phyloP scores from a whole-genome alignment of 164 flowering plant species.

The Magnolia officinalis region DNA sequence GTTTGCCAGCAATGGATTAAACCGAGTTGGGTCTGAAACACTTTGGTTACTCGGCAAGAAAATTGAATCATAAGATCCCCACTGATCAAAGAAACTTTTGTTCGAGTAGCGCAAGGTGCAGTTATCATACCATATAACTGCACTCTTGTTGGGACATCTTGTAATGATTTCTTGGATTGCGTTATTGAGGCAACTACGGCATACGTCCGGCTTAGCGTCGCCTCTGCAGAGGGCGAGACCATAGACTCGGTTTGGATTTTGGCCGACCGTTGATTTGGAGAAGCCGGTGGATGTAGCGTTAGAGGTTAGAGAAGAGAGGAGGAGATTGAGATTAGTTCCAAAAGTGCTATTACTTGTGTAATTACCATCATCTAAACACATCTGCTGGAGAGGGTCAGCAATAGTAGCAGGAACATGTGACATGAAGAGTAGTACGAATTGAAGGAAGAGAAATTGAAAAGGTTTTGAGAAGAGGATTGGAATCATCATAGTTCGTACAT shows the following conservation, averaged over 20 bases:
- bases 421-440: background rate
- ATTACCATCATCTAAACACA: background rate
- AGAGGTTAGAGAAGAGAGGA: constrained; percentile 15
- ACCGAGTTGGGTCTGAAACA: background rate
- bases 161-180: background rate
- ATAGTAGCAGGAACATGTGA: background rate
- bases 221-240: constrained; percentile 23
- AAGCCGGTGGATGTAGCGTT: constrained; percentile 16
- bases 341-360: constrained; percentile 15
- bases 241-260: constrained; percentile 13
- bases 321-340: constrained; percentile 12
- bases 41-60: background rate
- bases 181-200: constrained; percentile 10
- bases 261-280: constrained; percentile 18
- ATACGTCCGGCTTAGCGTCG: constrained; percentile 10
- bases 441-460: background rate
- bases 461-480: too few species aligned
- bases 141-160: constrained; percentile 5
- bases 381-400: background rate
- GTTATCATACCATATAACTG: constrained; percentile 20
- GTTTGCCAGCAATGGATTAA: background rate
- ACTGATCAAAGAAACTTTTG: too few species aligned
- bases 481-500: too few species aligned
- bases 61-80: background rate
- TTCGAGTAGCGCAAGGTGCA: constrained; percentile 22